Base-by-base conservation (phyloP, 495 filamentous ascomycete genomes). In the Neurospora sp. region DNA sequence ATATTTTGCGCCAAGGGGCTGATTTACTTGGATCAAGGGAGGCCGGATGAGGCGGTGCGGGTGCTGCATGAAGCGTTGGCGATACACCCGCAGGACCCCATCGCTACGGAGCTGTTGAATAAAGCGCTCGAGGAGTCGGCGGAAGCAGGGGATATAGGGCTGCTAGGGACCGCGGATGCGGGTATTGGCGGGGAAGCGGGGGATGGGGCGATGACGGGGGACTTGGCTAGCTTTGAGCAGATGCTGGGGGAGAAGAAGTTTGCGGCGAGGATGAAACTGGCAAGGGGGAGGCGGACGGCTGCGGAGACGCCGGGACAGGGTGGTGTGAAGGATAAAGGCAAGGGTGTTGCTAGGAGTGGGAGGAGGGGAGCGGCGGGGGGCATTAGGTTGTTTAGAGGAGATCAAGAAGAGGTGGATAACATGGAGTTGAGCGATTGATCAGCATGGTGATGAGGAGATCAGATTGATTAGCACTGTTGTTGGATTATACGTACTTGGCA, bases 1-100 rank as follows among this genome's bases (percentile, higher is more conserved):
- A 83, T 92, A n/a, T 90, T 92, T 73, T 86, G 86, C 70, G 89
- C 93, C 0, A 93, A 93, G 77, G 93, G 92, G 0, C 81, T 96
- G 14, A 88, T 94, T 35, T 84, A 92, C 69, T 81, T 95, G 72
- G 91, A 94, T 75, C 82, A 90, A 74, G 87, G 84, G 4, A 84
- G 86, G 41, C 87, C 89, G 8, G 88, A 88, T 73, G 88, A 92
- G 9, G 92, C 92, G 0, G 88, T 93, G 16, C 85, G 88, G 40
- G 84, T 85, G 4, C 82, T 92, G 31, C 90, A 93, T 75, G 89
- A 95, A 82, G 93, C 93, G 0, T 85, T 96, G 73, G 91, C 82
- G 73, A 91, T 84, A 79, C 88, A 84, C 76, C 90, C 83, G 72
- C 91, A 83, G 83, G 92, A 93, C 48, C 88, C 91, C 10, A 89